Evolutionary conservation across 2,329 filamentous ascomycete species (phyloP), one percentile per base, ranked within the genome.

Genomic region (Cladosporium cucumerinum): DNA sequence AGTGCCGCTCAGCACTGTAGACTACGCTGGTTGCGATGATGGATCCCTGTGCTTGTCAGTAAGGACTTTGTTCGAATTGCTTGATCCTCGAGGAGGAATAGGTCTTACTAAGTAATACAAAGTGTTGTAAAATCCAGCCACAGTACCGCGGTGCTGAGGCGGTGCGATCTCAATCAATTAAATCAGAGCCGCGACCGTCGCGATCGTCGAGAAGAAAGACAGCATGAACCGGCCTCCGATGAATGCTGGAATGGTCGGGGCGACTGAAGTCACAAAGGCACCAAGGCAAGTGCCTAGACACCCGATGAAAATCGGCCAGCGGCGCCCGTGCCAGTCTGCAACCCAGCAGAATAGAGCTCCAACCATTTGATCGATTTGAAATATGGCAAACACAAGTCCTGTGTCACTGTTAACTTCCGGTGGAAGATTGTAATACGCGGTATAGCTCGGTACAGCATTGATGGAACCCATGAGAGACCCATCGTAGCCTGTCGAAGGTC

Each of bases 41-140:
- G 61, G 39, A 48, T 48, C 57, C 85, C 54, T 57, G 30, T 18
- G 12, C 6, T 57, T 11, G 32, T 57, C 12, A 57, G 21, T 21
- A 10, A 14, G 14, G n/a, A 12, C 12, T 49, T 12, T 7, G 5
- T 23, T 12, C n/a, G n/a, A 2, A 21, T 2, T 46, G 1, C 14
- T 8, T 12, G 10, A 25, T 12, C 6, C 16, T 5, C 23, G 5
- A 14, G 21, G 32, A 3, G 26, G 2, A 16, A 32, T 2, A 3
- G 7, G 18, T 34, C 54, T 23, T 21, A 57, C 54, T 4, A 77
- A 52, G 49, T 74, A 76, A 72, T 74, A 77, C 63, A 76, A 75
- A 64, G 75, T 76, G 67, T 81, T 82, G 67, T 80, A 84, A 70
- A 87, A 79, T 26, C 84, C 86, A 2, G 85, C 85, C 73, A 86